Conservation (phyloP, 2,329 filamentous ascomycete genomes). For the Catunica adiposa region DNA sequence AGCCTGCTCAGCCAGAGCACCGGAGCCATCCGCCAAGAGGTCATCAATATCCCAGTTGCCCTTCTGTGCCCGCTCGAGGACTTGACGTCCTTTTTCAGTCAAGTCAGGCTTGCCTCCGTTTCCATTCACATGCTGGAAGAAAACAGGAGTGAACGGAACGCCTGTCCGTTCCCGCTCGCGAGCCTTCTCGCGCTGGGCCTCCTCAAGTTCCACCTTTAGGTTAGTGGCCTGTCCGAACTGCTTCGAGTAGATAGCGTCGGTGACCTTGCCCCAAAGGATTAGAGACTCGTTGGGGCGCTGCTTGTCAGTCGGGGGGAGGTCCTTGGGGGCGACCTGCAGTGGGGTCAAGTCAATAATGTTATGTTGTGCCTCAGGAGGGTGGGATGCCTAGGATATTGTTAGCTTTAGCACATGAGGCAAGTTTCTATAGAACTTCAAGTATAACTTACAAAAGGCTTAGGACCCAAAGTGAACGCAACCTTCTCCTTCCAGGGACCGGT, state of each 20-base stretch:
- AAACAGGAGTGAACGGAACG: constrained; percentile 66
- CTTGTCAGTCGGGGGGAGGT: constrained; percentile 55
- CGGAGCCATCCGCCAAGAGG: constrained; percentile 21
- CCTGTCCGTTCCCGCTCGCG: constrained; percentile 57
- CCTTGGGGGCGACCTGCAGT: constrained; percentile 62
- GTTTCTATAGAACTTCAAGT: not conserved
- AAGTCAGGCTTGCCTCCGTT: constrained; percentile 40
- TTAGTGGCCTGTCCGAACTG: constrained; percentile 73
- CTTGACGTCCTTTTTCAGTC: constrained; percentile 34
- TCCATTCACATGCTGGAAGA: constrained; percentile 51
- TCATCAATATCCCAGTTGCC: constrained; percentile 35
- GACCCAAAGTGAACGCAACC: constrained; percentile 42
- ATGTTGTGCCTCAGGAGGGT: constrained; percentile 42
- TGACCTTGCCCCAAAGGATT: constrained; percentile 75
- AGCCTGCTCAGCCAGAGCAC: constrained; percentile 8
- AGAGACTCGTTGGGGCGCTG: constrained; percentile 85
- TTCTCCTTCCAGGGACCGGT: constrained; percentile 74
- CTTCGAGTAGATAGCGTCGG: constrained; percentile 65
- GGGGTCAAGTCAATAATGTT: constrained; percentile 81
- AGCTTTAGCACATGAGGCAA: too few species aligned
- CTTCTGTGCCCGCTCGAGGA: constrained; percentile 36
- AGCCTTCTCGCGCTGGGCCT: constrained; percentile 71
- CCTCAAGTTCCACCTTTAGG: constrained; percentile 82
- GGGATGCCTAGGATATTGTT: constrained; percentile 22
- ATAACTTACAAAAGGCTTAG: constrained; percentile 43